Evolutionary conservation across 352 stramenopile species (phyloP).

Genomic region (Globisporangium rhizosaccharum): DNA sequence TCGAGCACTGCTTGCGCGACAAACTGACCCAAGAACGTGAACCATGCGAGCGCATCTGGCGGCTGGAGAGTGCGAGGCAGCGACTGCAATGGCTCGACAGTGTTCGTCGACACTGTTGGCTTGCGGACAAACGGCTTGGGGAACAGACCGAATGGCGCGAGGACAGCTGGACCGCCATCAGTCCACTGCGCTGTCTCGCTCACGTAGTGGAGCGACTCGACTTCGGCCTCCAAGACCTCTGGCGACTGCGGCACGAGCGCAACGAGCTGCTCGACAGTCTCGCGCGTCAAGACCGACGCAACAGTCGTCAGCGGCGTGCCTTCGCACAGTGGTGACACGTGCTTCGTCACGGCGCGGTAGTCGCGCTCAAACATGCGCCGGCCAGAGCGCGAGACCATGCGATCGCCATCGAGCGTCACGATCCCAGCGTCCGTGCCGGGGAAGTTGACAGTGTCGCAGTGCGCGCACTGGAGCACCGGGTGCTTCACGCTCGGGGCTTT

Average conservation of each 20-base stretch:
- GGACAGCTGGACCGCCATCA: constrained; percentile 27
- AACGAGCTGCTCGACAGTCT: constrained; percentile 47
- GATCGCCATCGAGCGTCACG: constrained; percentile 59
- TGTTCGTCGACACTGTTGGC: not conserved
- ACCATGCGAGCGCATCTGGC: constrained; percentile 38
- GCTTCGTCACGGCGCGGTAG: constrained; percentile 73
- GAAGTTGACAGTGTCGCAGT: constrained; percentile 78
- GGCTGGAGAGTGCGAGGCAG: not conserved
- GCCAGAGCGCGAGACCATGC: constrained; percentile 60
- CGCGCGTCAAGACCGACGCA: constrained; percentile 30
- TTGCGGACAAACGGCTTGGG: constrained; percentile 27
- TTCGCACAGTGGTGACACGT: constrained; percentile 69
- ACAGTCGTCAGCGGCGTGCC: constrained; percentile 58
- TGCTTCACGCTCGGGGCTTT: constrained; percentile 36
- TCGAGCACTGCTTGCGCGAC: constrained; percentile 76
- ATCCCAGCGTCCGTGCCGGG: constrained; percentile 70
- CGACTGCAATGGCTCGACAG: constrained; percentile 1
- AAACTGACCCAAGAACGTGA: constrained; percentile 68
- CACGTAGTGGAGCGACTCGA: constrained; percentile 56
- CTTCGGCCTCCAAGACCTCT: constrained; percentile 58
- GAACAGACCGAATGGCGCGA: constrained; percentile 50
- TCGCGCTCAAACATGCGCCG: constrained; percentile 76
- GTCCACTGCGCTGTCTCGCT: constrained; percentile 31
- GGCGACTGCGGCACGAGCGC: constrained; percentile 35
- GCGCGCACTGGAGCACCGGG: constrained; percentile 63